Conservation (phyloP, 2,329 filamentous ascomycete species). For the Penicillium rolfsii region DNA sequence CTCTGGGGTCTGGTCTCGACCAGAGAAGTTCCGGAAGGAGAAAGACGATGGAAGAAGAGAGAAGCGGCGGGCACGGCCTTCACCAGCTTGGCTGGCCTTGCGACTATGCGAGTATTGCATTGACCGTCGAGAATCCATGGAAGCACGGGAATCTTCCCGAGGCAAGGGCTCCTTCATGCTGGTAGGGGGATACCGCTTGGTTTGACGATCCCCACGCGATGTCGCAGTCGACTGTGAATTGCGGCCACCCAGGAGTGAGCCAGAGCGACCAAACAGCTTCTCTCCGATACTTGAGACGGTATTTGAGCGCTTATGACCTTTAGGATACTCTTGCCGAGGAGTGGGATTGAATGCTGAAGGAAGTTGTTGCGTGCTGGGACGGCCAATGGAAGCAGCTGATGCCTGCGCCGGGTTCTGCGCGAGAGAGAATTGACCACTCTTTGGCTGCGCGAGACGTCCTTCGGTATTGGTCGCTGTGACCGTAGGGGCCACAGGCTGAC, state of each 20-base stretch:
- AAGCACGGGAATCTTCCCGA: conserved; percentile 62
- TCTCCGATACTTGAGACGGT: conserved; percentile 81
- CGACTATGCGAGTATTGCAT: conserved; percentile 70
- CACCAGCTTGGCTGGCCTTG: conserved; percentile 71
- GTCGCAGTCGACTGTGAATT: conserved; percentile 36
- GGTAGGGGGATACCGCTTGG: conserved; percentile 81
- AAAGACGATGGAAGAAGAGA: conserved; percentile 69
- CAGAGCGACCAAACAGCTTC: conserved; percentile 81
- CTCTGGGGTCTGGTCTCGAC: conserved; percentile 51
- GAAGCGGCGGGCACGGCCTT: conserved; percentile 67
- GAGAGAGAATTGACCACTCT: conserved; percentile 69
- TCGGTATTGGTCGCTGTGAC: conserved; percentile 87
- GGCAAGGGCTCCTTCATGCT: conserved; percentile 80
- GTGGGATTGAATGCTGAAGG: conserved; percentile 61
- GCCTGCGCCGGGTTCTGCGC: conserved; percentile 58
- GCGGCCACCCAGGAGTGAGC: conserved; percentile 74
- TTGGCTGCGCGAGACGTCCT: conserved; percentile 84
- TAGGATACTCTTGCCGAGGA: conserved; percentile 52
- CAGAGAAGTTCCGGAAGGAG: conserved; percentile 68
- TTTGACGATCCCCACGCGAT: conserved; percentile 49
- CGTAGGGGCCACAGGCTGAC: conserved; percentile 82
- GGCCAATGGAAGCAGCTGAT: conserved; percentile 59
- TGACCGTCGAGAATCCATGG: conserved; percentile 74
- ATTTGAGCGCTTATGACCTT: conserved; percentile 68
- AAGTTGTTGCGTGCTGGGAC: conserved; percentile 62